Evolutionary conservation across 306 rosid species (phyloP).

Genomic region (Dalbergia oliveri): DNA sequence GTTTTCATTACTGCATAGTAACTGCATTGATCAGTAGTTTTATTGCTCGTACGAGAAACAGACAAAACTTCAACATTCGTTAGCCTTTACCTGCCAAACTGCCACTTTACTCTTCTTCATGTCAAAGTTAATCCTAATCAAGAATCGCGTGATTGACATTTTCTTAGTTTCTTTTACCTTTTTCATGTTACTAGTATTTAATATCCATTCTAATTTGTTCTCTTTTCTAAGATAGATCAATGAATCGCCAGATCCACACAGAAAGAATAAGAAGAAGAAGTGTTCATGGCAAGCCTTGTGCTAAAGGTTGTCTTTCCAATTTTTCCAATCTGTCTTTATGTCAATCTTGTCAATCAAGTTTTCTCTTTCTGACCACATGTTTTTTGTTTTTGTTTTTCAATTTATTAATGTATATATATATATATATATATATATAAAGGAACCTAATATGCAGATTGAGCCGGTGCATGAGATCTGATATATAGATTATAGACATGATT

Average conservation of each 20-base stretch:
- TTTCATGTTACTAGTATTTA: conserved; percentile 31
- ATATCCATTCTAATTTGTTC: background rate
- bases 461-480: conserved; percentile 29
- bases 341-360: conserved; percentile 47
- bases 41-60: background rate
- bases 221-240: conserved; percentile 25
- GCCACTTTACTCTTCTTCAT: conserved; percentile 54
- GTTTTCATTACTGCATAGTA: background rate
- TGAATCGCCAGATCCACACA: conserved; percentile 44
- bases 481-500: conserved; percentile 1
- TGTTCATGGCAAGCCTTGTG: conserved; percentile 45
- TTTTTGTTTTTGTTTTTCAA: background rate
- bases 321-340: conserved; percentile 55
- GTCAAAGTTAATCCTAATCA: conserved; percentile 43
- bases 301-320: conserved; percentile 32
- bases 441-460: conserved; percentile 33
- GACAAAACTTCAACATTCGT: conserved; percentile 50
- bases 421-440: no score
- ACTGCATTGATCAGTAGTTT: conserved; percentile 2
- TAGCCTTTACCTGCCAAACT: conserved; percentile 53
- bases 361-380: conserved; percentile 25
- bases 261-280: conserved; percentile 39
- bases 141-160: conserved; percentile 25
- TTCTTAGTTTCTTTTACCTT: conserved; percentile 21
- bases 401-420: conserved; percentile 24